Percentiles rank a stretch among this genome's conserved stretches.
These are phyloP conservation scores for Claviceps humidiphila DNA, from an alignment of 2,329 filamentous ascomycete species.

Conservation along the genomic window DNA sequence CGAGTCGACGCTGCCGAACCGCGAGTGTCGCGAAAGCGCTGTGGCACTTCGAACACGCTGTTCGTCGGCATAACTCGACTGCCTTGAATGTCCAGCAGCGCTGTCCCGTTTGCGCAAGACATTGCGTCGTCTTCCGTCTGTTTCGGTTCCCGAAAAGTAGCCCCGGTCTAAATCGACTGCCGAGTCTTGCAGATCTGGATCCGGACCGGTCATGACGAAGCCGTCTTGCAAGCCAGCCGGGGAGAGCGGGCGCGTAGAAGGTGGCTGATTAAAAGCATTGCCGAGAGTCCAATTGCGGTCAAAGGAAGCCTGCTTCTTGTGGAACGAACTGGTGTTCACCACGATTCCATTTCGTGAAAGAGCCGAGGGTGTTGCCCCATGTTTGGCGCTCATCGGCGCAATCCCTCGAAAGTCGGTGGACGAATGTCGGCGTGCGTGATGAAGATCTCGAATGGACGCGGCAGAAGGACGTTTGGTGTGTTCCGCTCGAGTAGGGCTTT, in stretches of 20 bases:
- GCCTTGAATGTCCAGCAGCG: constrained; percentile 48
- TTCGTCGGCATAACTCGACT: constrained; percentile 67
- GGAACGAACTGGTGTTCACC: constrained; percentile 25
- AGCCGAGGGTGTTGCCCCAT: constrained; percentile 21
- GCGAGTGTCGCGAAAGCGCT: constrained; percentile 58
- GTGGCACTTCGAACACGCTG: constrained; percentile 53
- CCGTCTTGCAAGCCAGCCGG: constrained; percentile 37
- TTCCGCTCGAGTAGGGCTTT: constrained; percentile 32
- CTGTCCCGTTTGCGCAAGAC: constrained; percentile 64
- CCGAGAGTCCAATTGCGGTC: constrained; percentile 59
- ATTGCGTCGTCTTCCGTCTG: constrained; percentile 63
- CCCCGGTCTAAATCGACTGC: constrained; percentile 63
- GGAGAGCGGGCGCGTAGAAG: constrained; percentile 33
- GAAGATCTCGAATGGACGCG: constrained; percentile 66
- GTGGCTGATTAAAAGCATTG: constrained; percentile 27
- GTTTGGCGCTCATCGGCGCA: constrained; percentile 9
- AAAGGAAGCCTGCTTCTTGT: constrained; percentile 57
- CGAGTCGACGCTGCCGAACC: constrained; percentile 69
- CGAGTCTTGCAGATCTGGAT: constrained; percentile 31
- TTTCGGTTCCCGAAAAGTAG: constrained; percentile 85
- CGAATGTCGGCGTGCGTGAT: constrained; percentile 77
- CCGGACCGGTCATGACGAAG: constrained; percentile 21
- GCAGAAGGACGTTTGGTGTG: constrained; percentile 58
- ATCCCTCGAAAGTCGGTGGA: constrained; percentile 58
- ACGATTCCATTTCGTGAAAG: constrained; percentile 30